Percentiles rank a stretch among this genome's conserved stretches.
These are phyloP conservation scores for Pichia sp. DNA, from an alignment of 1,139 yeast species.

Conservation along the genomic window DNA sequence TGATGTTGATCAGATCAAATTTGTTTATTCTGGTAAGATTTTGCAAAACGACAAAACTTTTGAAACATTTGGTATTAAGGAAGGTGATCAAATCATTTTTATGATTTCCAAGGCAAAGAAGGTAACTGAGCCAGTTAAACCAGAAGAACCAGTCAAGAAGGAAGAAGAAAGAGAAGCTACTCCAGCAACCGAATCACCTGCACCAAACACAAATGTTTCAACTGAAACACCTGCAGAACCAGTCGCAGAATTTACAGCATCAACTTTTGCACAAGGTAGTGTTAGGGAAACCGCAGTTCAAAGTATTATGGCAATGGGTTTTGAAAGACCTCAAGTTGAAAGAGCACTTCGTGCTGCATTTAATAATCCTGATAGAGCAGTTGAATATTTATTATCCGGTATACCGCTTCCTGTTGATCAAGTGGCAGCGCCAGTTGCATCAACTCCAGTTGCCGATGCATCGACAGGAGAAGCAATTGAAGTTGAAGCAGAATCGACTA, in stretches of 20 bases:
- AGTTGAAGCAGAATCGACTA: slow-evolving; percentile 26
- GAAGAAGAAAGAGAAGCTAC: slow-evolving; percentile 16
- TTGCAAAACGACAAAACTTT: slow-evolving; percentile 77
- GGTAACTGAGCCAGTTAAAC: slow-evolving; percentile 24
- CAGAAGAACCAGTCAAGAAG: slow-evolving; percentile 22
- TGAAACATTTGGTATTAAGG: slow-evolving; percentile 69
- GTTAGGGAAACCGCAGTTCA: slow-evolving; percentile 64
- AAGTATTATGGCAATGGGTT: slow-evolving; percentile 95
- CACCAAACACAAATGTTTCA: slow-evolving; percentile 15
- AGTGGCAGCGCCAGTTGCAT: slow-evolving; percentile 12
- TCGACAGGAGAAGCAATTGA: slow-evolving; percentile 29
- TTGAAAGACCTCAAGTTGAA: slow-evolving; percentile 80
- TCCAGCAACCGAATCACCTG: slow-evolving; percentile 20
- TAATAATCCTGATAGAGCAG: slow-evolving; percentile 97
- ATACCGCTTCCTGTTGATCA: slow-evolving; percentile 51
- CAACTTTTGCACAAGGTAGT: slow-evolving; percentile 56
- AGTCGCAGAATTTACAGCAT: slow-evolving; percentile 34
- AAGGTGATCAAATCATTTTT: slow-evolving; percentile 85
- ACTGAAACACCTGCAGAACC: slow-evolving; percentile 25
- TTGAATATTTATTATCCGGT: slow-evolving; percentile 86
- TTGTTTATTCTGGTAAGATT: slow-evolving; percentile 90
- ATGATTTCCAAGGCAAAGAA: slow-evolving; percentile 65
- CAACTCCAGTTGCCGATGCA: slow-evolving; percentile 24
- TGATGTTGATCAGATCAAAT: slow-evolving; percentile 71
- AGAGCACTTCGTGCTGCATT: slow-evolving; percentile 91